Conservation (phyloP, 352 stramenopile genomes). For the Globisporangium radiosum region DNA sequence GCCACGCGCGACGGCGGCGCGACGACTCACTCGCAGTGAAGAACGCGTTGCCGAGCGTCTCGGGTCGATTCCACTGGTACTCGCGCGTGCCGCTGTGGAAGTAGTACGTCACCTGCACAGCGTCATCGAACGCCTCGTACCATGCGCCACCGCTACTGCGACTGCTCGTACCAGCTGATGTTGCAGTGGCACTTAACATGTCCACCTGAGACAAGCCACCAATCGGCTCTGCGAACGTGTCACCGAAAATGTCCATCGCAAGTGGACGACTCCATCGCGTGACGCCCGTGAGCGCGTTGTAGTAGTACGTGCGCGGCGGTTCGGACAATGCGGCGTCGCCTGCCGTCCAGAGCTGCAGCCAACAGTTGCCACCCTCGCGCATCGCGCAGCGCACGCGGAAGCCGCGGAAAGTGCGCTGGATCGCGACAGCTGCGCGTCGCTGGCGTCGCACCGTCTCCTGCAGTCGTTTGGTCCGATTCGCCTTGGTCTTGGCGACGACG, state of each 20-base stretch:
- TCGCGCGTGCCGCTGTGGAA: slow-evolving; percentile 70
- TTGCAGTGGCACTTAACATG: neutral
- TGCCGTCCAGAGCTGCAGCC: slow-evolving; percentile 37
- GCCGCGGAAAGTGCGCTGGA: slow-evolving; percentile 79
- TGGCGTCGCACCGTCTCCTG: slow-evolving; percentile 68
- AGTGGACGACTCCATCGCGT: slow-evolving; percentile 54
- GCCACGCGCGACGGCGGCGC: slow-evolving; percentile 33
- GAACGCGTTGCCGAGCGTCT: slow-evolving; percentile 22
- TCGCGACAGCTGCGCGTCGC: slow-evolving; percentile 47
- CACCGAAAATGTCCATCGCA: slow-evolving; percentile 72
- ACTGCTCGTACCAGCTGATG: neutral
- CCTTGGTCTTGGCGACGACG: slow-evolving; percentile 71
- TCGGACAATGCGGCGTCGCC: slow-evolving; percentile 8
- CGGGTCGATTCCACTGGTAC: slow-evolving; percentile 65
- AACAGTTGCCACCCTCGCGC: slow-evolving; percentile 69
- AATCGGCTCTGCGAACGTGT: slow-evolving; percentile 42
- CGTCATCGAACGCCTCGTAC: slow-evolving; percentile 77
- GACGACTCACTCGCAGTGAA: slow-evolving; percentile 39
- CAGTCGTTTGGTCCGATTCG: slow-evolving; percentile 52
- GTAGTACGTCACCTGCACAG: slow-evolving; percentile 59
- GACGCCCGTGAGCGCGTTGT: slow-evolving; percentile 74
- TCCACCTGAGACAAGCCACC: neutral
- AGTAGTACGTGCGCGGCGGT: slow-evolving; percentile 50
- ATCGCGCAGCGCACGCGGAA: slow-evolving; percentile 68
- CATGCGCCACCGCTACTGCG: slow-evolving; percentile 19